Percentiles rank a stretch among this genome's conserved stretches.
Evolutionary conservation across 371 early-diverging fungal genomes (phyloP).

Genomic region (Mucor ambiguus): DNA sequence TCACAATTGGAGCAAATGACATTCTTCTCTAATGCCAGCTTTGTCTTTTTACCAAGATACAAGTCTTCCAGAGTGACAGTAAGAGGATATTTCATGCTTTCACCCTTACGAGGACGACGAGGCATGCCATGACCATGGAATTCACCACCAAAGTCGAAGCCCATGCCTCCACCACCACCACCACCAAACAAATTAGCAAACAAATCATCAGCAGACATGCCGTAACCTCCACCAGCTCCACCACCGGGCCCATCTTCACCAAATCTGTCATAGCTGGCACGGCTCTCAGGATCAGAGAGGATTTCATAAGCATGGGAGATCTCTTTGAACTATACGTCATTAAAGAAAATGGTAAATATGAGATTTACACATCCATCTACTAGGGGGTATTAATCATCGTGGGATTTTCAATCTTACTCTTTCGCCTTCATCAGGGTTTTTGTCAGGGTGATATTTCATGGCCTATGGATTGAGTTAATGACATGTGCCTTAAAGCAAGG

Average conservation of each 20-base stretch:
- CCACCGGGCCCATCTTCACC: conserved; percentile 85
- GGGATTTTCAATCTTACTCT: conserved; percentile 26
- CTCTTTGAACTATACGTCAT: conserved; percentile 79
- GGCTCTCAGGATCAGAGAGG: conserved; percentile 85
- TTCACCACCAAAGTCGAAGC: conserved; percentile 50
- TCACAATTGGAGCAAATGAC: conserved; percentile 74
- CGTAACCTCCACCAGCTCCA: conserved; percentile 59
- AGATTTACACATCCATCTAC: neutral
- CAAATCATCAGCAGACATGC: conserved; percentile 77
- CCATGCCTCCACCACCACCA: conserved; percentile 28
- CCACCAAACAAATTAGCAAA: conserved; percentile 88
- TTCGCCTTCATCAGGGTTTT: conserved; percentile 60
- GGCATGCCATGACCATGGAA: conserved; percentile 50
- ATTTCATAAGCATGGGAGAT: conserved; percentile 95
- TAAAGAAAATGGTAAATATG: neutral
- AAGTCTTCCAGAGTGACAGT: conserved; percentile 87
- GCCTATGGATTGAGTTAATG: conserved; percentile 51
- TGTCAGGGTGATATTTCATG: conserved; percentile 97
- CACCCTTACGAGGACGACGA: conserved; percentile 78
- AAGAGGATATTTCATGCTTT: conserved; percentile 76
- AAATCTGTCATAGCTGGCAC: conserved; percentile 84
- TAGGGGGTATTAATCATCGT: neutral
- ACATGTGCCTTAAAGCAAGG: neutral
- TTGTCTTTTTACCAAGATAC: conserved; percentile 85
- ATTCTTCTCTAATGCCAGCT: conserved; percentile 80